Conservation (phyloP, 2,329 filamentous ascomycete species). For the Fusarium tanahbumbuense region DNA sequence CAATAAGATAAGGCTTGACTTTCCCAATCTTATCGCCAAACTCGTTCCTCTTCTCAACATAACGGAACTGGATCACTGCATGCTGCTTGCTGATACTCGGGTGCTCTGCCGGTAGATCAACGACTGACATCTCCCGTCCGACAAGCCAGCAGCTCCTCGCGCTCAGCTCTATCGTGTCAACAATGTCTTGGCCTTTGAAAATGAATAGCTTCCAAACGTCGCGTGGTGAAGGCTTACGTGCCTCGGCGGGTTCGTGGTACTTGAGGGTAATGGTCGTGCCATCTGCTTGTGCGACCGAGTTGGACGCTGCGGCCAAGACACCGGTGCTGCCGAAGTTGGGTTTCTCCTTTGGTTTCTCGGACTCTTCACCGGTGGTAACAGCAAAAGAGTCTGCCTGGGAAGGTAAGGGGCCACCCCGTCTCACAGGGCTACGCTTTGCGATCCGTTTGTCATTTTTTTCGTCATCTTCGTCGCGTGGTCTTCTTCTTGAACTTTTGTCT, state of each 20-base stretch:
- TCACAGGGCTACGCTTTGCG: constrained; percentile 44
- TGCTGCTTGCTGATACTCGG: constrained; percentile 96
- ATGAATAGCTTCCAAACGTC: constrained; percentile 91
- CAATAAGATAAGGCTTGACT: constrained; percentile 89
- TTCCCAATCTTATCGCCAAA: constrained; percentile 84
- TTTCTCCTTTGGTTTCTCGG: constrained; percentile 79
- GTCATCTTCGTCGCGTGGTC: constrained; percentile 38
- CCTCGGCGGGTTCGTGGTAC: constrained; percentile 95
- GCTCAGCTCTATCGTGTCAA: constrained; percentile 84
- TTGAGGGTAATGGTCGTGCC: constrained; percentile 85
- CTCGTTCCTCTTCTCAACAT: constrained; percentile 84
- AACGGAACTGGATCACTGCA: constrained; percentile 92
- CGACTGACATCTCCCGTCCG: constrained; percentile 82
- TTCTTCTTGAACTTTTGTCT: constrained; percentile 43
- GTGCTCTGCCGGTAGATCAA: constrained; percentile 87
- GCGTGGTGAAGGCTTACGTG: constrained; percentile 83
- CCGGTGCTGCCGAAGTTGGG: constrained; percentile 88
- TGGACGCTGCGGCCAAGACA: constrained; percentile 86
- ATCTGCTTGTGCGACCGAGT: constrained; percentile 76
- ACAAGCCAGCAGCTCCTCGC: constrained; percentile 89
- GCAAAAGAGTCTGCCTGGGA: constrained; percentile 72
- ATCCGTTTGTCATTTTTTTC: constrained; percentile 39
- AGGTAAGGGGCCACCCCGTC: constrained; percentile 63
- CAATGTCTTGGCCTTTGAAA: constrained; percentile 84
- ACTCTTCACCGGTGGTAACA: constrained; percentile 59